Percentiles rank a stretch among this genome's conserved stretches.
Evolutionary conservation across 2,329 filamentous ascomycete species (phyloP).

Genomic region (Hymenoscyphus salicellus): DNA sequence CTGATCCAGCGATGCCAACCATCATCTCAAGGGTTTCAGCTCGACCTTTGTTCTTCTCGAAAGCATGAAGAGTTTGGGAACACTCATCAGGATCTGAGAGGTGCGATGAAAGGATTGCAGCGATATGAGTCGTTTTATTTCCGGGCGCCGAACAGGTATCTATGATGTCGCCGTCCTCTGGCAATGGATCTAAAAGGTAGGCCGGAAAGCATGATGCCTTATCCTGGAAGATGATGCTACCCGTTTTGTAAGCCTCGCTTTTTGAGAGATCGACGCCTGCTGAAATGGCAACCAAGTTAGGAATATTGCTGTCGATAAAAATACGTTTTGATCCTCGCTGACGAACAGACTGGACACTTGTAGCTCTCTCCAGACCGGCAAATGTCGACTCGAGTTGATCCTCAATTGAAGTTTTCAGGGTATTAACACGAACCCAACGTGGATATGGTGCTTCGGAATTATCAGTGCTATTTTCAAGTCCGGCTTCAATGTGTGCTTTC

Average conservation of each 20-base stretch:
- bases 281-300: constrained; percentile 77
- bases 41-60: constrained; percentile 71
- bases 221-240: constrained; percentile 86
- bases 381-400: constrained; percentile 76
- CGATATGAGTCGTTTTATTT: constrained; percentile 95
- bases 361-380: constrained; percentile 55
- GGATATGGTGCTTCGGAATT: constrained; percentile 54
- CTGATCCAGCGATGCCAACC: constrained; percentile 73
- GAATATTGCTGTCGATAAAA: constrained; percentile 76
- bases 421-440: constrained; percentile 90
- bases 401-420: constrained; percentile 66
- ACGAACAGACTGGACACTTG: constrained; percentile 56
- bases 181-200: constrained; percentile 70
- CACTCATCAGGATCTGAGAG: constrained; percentile 33
- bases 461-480: constrained; percentile 44
- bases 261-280: constrained; percentile 69
- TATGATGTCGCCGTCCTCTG: constrained; percentile 72
- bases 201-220: constrained; percentile 97
- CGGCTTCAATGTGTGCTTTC: constrained; percentile 52
- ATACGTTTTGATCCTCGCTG: constrained; percentile 49
- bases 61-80: constrained; percentile 63
- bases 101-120: constrained; percentile 60
- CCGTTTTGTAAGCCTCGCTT: constrained; percentile 68
- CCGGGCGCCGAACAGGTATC: constrained; percentile 93
- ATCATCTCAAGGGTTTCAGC: constrained; percentile 79